These are phyloP conservation scores for Phytopythium kandeliae DNA, from an alignment of 352 stramenopile species.

Conservation along the genomic window DNA sequence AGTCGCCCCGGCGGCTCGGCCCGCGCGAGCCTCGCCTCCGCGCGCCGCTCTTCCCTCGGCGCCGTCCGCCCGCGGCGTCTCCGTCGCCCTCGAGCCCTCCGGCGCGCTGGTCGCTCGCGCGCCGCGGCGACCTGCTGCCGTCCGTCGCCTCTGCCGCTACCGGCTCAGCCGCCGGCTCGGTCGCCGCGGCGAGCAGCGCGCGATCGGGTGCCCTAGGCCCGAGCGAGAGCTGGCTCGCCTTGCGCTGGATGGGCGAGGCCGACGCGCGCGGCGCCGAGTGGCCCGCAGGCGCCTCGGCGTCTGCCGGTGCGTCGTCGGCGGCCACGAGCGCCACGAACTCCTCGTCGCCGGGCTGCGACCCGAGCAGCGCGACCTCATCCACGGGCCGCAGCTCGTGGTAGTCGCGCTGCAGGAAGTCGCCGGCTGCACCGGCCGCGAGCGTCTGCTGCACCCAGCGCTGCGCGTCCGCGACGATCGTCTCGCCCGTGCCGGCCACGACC, in stretches of 20 bases:
- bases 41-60: neutral
- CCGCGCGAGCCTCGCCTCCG: neutral
- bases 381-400: conserved; percentile 56
- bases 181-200: neutral
- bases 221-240: conserved; percentile 17
- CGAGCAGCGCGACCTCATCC: conserved; percentile 42
- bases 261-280: conserved; percentile 10
- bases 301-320: conserved; percentile 19
- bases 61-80: neutral
- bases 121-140: neutral
- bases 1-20: neutral
- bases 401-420: conserved; percentile 57
- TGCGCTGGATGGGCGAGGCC: conserved; percentile 27
- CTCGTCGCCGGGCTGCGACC: conserved; percentile 37
- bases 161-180: neutral
- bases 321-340: conserved; percentile 55
- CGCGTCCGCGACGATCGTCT: conserved; percentile 58
- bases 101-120: neutral
- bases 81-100: conserved; percentile 1
- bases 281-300: conserved; percentile 8
- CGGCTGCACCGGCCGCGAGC: conserved; percentile 25
- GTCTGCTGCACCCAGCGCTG: conserved; percentile 61
- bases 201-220: neutral
- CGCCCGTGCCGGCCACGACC: conserved; percentile 42
- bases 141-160: neutral